Percentiles rank a stretch among this genome's conserved stretches.
phyloP scores from a whole-genome alignment of 306 rosid species.

The Canavalia gladiata region DNA sequence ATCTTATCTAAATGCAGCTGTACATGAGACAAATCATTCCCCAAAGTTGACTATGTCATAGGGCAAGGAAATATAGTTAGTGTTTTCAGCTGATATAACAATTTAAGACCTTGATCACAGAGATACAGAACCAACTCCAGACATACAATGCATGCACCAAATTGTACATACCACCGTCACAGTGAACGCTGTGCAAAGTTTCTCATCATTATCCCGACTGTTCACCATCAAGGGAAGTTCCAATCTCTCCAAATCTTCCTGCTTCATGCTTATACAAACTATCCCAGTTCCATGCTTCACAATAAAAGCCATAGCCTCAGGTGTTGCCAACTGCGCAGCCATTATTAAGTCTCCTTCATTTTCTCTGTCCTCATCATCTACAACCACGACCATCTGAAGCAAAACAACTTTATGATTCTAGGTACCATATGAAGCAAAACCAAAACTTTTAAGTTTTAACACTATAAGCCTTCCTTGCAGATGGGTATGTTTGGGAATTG shows the following conservation, averaged over 20 bases:
- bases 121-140: slow-evolving; percentile 49
- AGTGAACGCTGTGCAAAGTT: slow-evolving; percentile 84
- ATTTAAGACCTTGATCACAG: slow-evolving; percentile 51
- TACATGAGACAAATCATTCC: slow-evolving; percentile 26
- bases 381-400: slow-evolving; percentile 82
- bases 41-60: slow-evolving; percentile 9
- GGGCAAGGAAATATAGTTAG: not conserved
- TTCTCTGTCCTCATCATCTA: slow-evolving; percentile 91
- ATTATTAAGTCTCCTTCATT: slow-evolving; percentile 92
- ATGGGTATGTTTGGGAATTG: too few species aligned
- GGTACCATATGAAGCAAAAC: slow-evolving; percentile 9
- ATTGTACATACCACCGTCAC: slow-evolving; percentile 82
- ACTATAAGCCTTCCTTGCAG: slow-evolving; percentile 22
- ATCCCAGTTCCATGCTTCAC: slow-evolving; percentile 92
- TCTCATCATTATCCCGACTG: slow-evolving; percentile 73
- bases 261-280: slow-evolving; percentile 86
- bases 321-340: slow-evolving; percentile 85
- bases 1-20: slow-evolving; percentile 31
- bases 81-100: slow-evolving; percentile 28
- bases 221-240: slow-evolving; percentile 86
- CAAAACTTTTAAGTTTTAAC: slow-evolving; percentile 14
- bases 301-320: slow-evolving; percentile 96
- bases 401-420: too few species aligned
- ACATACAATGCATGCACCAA: slow-evolving; percentile 27
- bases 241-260: slow-evolving; percentile 83